Evolutionary conservation across 2,329 filamentous ascomycete species (phyloP), one percentile per base, ranked within the genome.

Genomic region (Xylariaceae sp.): DNA sequence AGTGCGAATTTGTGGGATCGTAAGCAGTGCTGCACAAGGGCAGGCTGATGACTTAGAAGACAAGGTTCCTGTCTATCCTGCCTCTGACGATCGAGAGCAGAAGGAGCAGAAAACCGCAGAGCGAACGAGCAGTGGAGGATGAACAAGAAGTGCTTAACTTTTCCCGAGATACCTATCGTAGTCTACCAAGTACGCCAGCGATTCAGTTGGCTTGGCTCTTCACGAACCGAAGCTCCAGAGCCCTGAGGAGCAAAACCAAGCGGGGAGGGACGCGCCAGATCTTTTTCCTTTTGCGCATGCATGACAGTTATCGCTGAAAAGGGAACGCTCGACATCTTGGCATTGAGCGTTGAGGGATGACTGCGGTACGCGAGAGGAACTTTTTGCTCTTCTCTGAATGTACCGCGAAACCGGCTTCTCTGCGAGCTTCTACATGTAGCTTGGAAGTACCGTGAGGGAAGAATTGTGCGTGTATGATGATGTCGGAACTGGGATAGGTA

Each of bases 261-360:
- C 61, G 63, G 65, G 63, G 63, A 63, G 63, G 64, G 61, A 60
- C n/a, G 62, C 57, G 52, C 62, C 65, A 58, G 60, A 54, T 61
- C 56, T 60, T 62, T 64, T 62, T 34, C 48, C 58, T 49, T 56
- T 51, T 58, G 46, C 64, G 67, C 58, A 67, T 65, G 67, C 58
- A 67, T 65, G 64, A 65, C 62, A 55, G 47, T 65, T 61, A 43
- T 64, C 52, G 58, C 65, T 61, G 66, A 67, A 68, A 66, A 66
- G 68, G 67, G 64, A 67, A 68, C 60, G 63, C 63, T 71, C 62
- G 59, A 68, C 67, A 59, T 60, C 67, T 70, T 69, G 69, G 67
- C 69, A 56, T 41, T 57, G 56, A 37, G 33, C 33, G 48, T 55
- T 50, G 47, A 44, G 33, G 9, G 28, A 58, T 45, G 57, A 65